Conservation (phyloP, 2,329 filamentous ascomycete species). For the Epichloe sibirici region DNA sequence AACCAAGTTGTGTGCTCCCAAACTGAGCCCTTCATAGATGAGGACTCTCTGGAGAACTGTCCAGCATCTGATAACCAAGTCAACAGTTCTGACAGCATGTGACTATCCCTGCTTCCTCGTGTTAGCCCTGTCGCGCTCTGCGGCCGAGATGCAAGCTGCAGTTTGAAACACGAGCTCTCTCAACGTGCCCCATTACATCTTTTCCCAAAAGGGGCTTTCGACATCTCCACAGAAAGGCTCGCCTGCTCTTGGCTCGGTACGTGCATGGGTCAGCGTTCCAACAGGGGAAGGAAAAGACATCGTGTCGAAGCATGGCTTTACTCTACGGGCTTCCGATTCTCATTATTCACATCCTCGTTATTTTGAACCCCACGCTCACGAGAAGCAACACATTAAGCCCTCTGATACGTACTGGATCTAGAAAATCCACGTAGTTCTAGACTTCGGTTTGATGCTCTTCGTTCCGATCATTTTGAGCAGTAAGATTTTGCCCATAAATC, state of each 20-base stretch:
- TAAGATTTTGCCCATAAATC: not conserved
- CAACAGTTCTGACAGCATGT: not conserved
- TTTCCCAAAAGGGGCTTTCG: not conserved
- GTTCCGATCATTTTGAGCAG: not conserved
- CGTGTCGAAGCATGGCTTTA: not conserved
- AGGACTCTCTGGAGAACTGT: not conserved
- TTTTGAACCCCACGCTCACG: not conserved
- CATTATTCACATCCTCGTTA: not conserved
- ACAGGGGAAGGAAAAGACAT: not conserved
- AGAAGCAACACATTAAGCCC: not conserved
- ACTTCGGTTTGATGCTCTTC: not conserved
- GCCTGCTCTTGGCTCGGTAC: not conserved
- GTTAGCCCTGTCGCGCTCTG: slow-evolving; percentile 5
- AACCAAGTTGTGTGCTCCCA: not conserved
- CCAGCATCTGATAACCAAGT: not conserved
- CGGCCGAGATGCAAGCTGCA: slow-evolving; percentile 5
- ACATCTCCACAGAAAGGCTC: not conserved
- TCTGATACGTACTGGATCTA: not conserved
- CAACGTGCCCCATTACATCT: not conserved
- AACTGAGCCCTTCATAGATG: not conserved
- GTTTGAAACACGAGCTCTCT: slow-evolving; percentile 1
- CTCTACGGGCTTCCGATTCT: not conserved
- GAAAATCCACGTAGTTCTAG: not conserved
- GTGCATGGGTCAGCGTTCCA: not conserved
- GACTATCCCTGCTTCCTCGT: slow-evolving; percentile 7